phyloP scores from a whole-genome alignment of 2,329 filamentous ascomycete genomes.

The Aspergillus fischeri region DNA sequence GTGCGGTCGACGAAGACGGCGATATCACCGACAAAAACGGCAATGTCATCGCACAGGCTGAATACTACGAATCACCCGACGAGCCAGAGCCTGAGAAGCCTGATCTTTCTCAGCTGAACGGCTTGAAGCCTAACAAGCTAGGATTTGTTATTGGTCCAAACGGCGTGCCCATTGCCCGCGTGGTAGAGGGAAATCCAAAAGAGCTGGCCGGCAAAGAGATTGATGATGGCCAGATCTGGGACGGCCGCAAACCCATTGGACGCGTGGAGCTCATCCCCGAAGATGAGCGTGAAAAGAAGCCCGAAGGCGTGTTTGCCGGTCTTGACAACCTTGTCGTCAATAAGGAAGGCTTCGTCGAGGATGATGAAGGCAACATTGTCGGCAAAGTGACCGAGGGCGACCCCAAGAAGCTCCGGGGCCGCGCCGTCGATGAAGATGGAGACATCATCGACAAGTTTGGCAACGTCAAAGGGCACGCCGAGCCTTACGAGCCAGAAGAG shows the following conservation, averaged over 20 bases:
- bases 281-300: constrained; percentile 51
- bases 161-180: constrained; percentile 52
- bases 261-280: constrained; percentile 56
- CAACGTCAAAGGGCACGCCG: constrained; percentile 57
- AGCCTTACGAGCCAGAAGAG: constrained; percentile 51
- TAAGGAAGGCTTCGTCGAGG: constrained; percentile 60
- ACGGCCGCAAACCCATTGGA: constrained; percentile 54
- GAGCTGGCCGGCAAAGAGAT: constrained; percentile 55
- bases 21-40: constrained; percentile 60
- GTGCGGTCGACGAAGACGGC: constrained; percentile 59
- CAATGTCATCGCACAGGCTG: constrained; percentile 58
- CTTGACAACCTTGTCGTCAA: constrained; percentile 54
- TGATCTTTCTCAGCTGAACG: constrained; percentile 53
- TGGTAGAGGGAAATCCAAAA: constrained; percentile 54
- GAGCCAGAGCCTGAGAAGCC: constrained; percentile 40
- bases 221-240: constrained; percentile 55
- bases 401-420: constrained; percentile 66
- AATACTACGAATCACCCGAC: constrained; percentile 49
- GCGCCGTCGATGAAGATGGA: constrained; percentile 74
- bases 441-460: constrained; percentile 76
- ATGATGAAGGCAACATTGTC: constrained; percentile 74
- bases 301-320: constrained; percentile 57
- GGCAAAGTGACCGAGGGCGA: constrained; percentile 70
- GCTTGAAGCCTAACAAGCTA: constrained; percentile 54
- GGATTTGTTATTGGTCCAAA: constrained; percentile 53